Base-by-base conservation (phyloP, 2,329 filamentous ascomycete species). In the Nigrospora osmanthi region DNA sequence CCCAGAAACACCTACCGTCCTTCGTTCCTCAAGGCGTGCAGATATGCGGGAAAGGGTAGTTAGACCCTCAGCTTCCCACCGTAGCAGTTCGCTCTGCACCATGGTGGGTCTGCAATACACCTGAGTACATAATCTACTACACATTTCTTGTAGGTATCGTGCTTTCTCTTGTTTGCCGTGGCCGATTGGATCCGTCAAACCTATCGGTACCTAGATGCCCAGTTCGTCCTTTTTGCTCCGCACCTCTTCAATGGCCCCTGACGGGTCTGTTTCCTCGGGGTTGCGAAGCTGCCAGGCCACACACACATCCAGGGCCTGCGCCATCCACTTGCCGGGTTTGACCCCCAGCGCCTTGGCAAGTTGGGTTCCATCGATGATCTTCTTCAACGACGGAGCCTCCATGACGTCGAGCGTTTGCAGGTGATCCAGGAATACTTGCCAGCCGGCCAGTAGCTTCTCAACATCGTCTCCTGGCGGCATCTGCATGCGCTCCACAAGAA, bases 271-370 rank as follows among this genome's bases (percentile, higher is more conserved):
- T 46, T 69, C 71, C 4, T 72, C 72, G 0, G 89, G 88, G 58
- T 97, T 81, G 34, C 87, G 77, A 43, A 97, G 75, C 64, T 97
- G 93, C 89, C 90, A 97, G 49, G 82, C 81, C 64, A 94, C 78
- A 49, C 88, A 86, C 4, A 89, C 71, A 31, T 94, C 85, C 39
- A 95, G 68, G 4, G 89, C 89, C 38, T 75, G 73, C 44, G 80
- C 80, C 75, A 94, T 85, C 91, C 91, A 97, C n/a, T 73, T 81
- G 1, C 88, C 89, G 0, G 87, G 83, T 50, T 80, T 81, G n/a
- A 76, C 67, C 0, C 75, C 79, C 4, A 97, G 71, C 4, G 78
- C 80, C 49, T 81, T 75, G 15, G 81, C 78, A 16, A 97, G 75
- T 43, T 83, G 71, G 35, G 78, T 85, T 14, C 93, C 91, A 58